Conservation (phyloP, 225 moss, liverwort and hornwort genomes). For the Sphagnum contortum region DNA sequence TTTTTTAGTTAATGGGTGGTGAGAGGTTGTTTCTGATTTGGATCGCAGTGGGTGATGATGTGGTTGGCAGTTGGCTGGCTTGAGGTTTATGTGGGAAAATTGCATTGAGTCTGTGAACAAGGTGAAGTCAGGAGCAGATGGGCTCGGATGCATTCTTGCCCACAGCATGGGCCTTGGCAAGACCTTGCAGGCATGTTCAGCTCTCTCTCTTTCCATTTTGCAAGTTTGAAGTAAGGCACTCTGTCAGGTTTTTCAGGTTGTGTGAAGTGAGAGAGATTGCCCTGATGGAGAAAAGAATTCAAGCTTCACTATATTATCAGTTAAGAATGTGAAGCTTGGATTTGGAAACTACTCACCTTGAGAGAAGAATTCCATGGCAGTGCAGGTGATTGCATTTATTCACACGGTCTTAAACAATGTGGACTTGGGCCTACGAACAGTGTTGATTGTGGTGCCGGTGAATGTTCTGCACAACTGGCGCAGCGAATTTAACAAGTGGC, state of each 20-base stretch:
- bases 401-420: conserved; percentile 64
- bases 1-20: too few relatives aligned
- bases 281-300: neutral
- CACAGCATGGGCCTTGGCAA: conserved; percentile 99
- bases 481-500: conserved; percentile 87
- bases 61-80: conserved; percentile 57
- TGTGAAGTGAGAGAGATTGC: too few relatives aligned
- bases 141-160: conserved; percentile 90
- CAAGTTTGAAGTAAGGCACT: neutral
- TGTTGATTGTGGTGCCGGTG: conserved; percentile 86
- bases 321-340: too few relatives aligned
- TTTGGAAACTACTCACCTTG: too few relatives aligned
- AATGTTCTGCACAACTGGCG: conserved; percentile 98
- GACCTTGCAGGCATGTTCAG: conserved; percentile 70
- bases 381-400: conserved; percentile 87
- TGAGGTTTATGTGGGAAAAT: conserved; percentile 98
- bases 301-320: neutral
- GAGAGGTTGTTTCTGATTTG: too few relatives aligned
- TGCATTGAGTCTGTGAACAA: conserved; percentile 77
- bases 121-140: conserved; percentile 55
- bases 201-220: neutral
- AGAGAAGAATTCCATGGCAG: too few relatives aligned
- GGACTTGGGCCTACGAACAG: conserved; percentile 65
- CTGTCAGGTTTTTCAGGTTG: neutral
- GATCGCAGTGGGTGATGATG: too few relatives aligned